Percentiles rank a stretch among this genome's conserved stretches.
These are phyloP conservation scores for Aureobasidium zeae DNA, from an alignment of 2,329 filamentous ascomycete genomes.

Conservation along the genomic window DNA sequence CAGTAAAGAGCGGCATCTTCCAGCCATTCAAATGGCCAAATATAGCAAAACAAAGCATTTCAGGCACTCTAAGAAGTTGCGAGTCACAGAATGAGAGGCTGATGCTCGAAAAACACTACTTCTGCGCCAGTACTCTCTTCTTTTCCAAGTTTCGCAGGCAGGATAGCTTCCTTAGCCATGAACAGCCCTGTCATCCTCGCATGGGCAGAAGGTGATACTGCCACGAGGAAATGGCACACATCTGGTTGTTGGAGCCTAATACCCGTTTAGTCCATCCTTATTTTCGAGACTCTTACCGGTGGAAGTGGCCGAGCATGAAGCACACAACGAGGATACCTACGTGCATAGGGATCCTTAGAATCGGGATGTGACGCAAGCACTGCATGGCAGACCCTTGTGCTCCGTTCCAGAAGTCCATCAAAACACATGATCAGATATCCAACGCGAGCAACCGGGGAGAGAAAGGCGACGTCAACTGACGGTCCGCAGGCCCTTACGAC, in stretches of 20 bases:
- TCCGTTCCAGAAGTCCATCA: constrained; percentile 5
- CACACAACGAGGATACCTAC: background rate
- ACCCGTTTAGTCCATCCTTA: background rate
- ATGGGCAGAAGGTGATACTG: background rate
- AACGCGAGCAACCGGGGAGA: background rate
- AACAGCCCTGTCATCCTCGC: constrained; percentile 5
- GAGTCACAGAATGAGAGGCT: too few species aligned
- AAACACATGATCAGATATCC: background rate
- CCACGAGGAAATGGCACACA: constrained; percentile 3
- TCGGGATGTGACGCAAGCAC: constrained; percentile 2
- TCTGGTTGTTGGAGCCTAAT: constrained; percentile 3
- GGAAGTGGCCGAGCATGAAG: background rate
- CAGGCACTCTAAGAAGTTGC: too few species aligned
- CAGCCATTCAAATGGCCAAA: background rate
- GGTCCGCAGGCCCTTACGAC: too few species aligned
- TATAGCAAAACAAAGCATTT: constrained; percentile 10
- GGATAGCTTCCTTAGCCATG: background rate
- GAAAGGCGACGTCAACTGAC: background rate
- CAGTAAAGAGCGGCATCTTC: constrained; percentile 5
- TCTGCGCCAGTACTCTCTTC: too few species aligned
- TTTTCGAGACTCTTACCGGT: background rate
- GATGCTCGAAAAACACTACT: too few species aligned
- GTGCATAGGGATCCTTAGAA: too few species aligned
- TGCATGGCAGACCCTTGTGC: constrained; percentile 1
- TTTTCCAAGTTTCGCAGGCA: background rate